These are phyloP conservation scores for Penicillium sp. DNA, from an alignment of 2,329 filamentous ascomycete species.

Conservation along the genomic window DNA sequence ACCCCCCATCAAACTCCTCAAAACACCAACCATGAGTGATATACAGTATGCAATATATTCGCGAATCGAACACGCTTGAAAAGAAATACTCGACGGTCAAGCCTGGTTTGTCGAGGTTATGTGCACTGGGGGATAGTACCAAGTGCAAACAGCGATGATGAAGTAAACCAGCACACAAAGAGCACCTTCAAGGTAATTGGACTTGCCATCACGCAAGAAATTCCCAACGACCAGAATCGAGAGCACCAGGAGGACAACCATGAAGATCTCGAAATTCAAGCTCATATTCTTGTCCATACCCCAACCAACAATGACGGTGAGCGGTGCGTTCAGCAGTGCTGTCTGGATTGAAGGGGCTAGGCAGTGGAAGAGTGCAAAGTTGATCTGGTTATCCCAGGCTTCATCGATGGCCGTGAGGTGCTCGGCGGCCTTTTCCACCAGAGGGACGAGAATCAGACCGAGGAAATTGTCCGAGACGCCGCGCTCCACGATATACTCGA, in stretches of 20 bases:
- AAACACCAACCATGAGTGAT: not conserved
- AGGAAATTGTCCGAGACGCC: constrained; percentile 59
- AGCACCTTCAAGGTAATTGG: constrained; percentile 83
- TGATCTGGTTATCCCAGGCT: constrained; percentile 68
- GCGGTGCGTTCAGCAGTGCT: constrained; percentile 79
- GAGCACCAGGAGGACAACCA: constrained; percentile 75
- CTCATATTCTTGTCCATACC: constrained; percentile 68
- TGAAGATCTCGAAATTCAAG: constrained; percentile 83
- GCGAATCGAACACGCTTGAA: not conserved
- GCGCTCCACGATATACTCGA: constrained; percentile 59
- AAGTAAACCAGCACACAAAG: constrained; percentile 68
- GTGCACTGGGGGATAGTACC: constrained; percentile 58
- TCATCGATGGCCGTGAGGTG: constrained; percentile 82
- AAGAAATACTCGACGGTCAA: not conserved
- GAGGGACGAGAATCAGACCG: constrained; percentile 71
- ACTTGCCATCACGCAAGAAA: constrained; percentile 83
- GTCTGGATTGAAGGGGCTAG: constrained; percentile 87
- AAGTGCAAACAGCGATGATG: constrained; percentile 61
- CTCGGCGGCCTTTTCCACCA: constrained; percentile 84
- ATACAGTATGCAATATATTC: not conserved
- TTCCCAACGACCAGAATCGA: constrained; percentile 83
- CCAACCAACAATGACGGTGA: constrained; percentile 83
- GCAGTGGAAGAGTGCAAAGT: constrained; percentile 80
- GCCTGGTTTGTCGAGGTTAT: constrained; percentile 21
- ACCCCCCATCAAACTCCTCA: not conserved